Evolutionary conservation across 805 yeast genomes (phyloP), one percentile per base, ranked within the genome.

Genomic region (Teunomyces panamensis): DNA sequence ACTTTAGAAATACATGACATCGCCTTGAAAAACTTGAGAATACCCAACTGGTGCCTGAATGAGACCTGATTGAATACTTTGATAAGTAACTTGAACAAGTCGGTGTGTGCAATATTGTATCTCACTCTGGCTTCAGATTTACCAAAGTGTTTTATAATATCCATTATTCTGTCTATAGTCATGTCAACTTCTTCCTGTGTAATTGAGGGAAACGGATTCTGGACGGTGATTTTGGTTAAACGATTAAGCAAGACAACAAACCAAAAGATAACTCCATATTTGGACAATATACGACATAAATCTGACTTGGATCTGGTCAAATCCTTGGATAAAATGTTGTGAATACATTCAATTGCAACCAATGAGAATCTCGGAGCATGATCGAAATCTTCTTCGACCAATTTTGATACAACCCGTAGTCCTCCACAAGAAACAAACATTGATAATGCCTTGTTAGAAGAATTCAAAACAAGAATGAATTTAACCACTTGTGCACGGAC

Each of bases 401-500:
- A 73, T 33, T 73, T 71, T 0, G 75, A 57, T 28, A 77, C 59
- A 3, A 76, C 69, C 28, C 70, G 59, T 16, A 79, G 58, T 0
- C 79, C 79, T 3, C 81, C 81, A 44, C 73, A 63, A 3, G 78
- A 70, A 4, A 76, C 65, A 49, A 76, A 73, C 67, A 68, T 63
- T 3, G 69, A 59, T 9, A 75, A 50, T 1, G 75, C 69, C 20
- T 52, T 55, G 11, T 67, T 69, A 8, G 75, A 70, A n/a, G 56
- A 52, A 20, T 60, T 53, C 20, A 74, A 63, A 13, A 58, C 56
- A 30, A 63, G 53, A 9, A 73, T 59, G 46, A 73, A 73, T 32
- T 56, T 53, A 7, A 66, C 70, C 11, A 73, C 77, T 50, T 73
- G 74, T 9, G 60, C 48, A 39, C 74, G 57, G 8, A 69, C 64